Percentiles rank a stretch among this genome's conserved stretches.
These are phyloP conservation scores for Pseudopediastrum boryanum DNA, from an alignment of 139 green algal genomes.

Conservation along the genomic window DNA sequence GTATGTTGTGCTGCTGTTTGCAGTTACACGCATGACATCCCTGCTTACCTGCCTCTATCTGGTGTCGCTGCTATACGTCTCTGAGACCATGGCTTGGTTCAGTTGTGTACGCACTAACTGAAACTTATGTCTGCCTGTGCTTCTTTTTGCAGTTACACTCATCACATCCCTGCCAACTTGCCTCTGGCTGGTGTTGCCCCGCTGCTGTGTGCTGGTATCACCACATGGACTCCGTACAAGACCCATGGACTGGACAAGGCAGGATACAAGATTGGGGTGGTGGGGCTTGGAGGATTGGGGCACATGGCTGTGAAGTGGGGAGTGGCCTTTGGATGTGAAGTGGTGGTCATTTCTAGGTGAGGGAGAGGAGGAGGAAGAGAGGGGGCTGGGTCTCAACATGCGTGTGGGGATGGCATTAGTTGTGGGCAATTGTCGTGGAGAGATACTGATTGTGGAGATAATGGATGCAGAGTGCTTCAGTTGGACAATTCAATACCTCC, in stretches of 20 bases:
- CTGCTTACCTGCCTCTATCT: conserved; percentile 67
- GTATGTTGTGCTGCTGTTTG: too few species aligned
- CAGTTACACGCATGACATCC: conserved; percentile 47
- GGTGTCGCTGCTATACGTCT: background rate
- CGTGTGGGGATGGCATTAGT: too few species aligned
- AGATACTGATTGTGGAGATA: too few species aligned
- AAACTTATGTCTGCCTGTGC: background rate
- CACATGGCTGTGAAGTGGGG: conserved; percentile 75
- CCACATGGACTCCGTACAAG: conserved; percentile 61
- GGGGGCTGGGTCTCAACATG: too few species aligned
- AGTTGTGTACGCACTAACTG: background rate
- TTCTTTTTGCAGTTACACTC: conserved; percentile 10
- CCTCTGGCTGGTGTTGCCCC: conserved; percentile 64
- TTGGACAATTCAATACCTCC: too few species aligned
- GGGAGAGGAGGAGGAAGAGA: background rate
- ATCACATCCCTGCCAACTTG: conserved; percentile 67
- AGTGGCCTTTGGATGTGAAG: conserved; percentile 71
- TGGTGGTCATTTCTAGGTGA: conserved; percentile 30
- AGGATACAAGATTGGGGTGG: conserved; percentile 73
- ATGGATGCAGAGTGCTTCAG: too few species aligned
- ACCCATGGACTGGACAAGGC: conserved; percentile 79
- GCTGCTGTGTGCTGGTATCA: conserved; percentile 79
- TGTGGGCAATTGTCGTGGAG: too few species aligned
- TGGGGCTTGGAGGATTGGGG: conserved; percentile 31
- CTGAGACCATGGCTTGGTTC: background rate